These are phyloP conservation scores for Candida sp. DNA, from an alignment of 1,139 yeast genomes.

Conservation along the genomic window DNA sequence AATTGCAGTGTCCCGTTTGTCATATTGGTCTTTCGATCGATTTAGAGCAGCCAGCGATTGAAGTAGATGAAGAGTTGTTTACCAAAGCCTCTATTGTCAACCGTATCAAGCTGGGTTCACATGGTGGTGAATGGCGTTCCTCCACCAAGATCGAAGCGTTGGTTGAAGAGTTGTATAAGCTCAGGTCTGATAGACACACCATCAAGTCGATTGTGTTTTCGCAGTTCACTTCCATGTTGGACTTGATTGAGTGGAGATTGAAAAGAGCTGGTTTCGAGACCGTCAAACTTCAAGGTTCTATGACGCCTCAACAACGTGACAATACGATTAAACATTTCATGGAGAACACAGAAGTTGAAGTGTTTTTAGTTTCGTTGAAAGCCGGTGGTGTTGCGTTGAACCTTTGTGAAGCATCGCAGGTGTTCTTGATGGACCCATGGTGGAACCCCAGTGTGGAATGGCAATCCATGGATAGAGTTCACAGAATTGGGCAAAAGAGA, in stretches of 20 bases:
- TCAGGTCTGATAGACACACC: slow-evolving; percentile 86
- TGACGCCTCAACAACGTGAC: slow-evolving; percentile 96
- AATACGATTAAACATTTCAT: slow-evolving; percentile 88
- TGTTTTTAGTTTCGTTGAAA: slow-evolving; percentile 89
- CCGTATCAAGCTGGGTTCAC: slow-evolving; percentile 74
- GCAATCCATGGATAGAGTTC: slow-evolving; percentile 99
- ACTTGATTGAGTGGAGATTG: slow-evolving; percentile 93
- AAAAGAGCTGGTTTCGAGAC: slow-evolving; percentile 94
- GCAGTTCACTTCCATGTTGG: slow-evolving; percentile 96
- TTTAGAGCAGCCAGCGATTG: slow-evolving; percentile 84
- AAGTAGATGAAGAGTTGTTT: slow-evolving; percentile 66
- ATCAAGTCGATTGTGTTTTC: slow-evolving; percentile 96
- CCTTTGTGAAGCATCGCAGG: slow-evolving; percentile 96
- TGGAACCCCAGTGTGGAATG: slow-evolving; percentile 99
- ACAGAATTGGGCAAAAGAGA: slow-evolving; percentile 93
- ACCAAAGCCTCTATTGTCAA: slow-evolving; percentile 88
- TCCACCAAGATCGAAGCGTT: slow-evolving; percentile 97
- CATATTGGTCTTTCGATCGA: slow-evolving; percentile 93
- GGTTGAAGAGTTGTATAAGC: slow-evolving; percentile 87
- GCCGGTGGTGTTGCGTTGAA: slow-evolving; percentile 99
- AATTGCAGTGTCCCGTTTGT: slow-evolving; percentile 91
- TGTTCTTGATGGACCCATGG: slow-evolving; percentile 96
- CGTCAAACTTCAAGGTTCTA: slow-evolving; percentile 92
- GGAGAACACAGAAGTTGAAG: slow-evolving; percentile 92
- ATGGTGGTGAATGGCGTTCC: slow-evolving; percentile 85